These are phyloP conservation scores for Ocimum tenuiflorum DNA, from an alignment of 257 asterid species.

Conservation along the genomic window DNA sequence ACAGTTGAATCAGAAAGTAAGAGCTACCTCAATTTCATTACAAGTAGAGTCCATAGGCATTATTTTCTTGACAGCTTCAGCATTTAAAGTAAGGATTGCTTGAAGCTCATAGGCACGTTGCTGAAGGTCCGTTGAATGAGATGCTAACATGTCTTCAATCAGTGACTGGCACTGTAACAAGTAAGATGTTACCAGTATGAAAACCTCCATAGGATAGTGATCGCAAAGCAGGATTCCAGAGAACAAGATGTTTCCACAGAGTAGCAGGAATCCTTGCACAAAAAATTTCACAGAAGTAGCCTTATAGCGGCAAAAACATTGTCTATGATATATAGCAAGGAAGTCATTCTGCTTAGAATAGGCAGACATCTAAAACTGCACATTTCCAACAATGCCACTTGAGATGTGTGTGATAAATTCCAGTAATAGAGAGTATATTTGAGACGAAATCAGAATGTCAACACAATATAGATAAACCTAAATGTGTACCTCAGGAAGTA, in stretches of 20 bases:
- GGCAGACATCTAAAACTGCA: neutral
- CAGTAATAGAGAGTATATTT: neutral
- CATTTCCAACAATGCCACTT: neutral
- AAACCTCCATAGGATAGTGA: conserved; percentile 5
- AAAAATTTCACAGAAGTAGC: neutral
- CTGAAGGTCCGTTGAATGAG: conserved; percentile 92
- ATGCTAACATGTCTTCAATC: conserved; percentile 76
- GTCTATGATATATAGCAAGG: neutral
- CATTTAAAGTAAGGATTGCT: conserved; percentile 65
- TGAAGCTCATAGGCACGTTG: conserved; percentile 98
- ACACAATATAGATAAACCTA: conserved; percentile 3
- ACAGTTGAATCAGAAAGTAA: neutral
- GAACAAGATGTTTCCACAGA: neutral
- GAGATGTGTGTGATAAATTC: neutral
- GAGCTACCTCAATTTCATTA: conserved; percentile 74
- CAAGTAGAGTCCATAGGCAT: conserved; percentile 86
- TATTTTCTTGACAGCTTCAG: conserved; percentile 52
- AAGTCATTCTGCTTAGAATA: neutral
- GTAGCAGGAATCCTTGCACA: conserved; percentile 4
- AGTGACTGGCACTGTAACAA: conserved; percentile 78
- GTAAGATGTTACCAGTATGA: conserved; percentile 16
- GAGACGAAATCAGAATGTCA: neutral
- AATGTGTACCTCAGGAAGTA: conserved; percentile 81
- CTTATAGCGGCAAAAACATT: neutral
- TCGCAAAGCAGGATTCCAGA: neutral